Percentiles rank a stretch among this genome's conserved stretches.
phyloP scores from a whole-genome alignment of 352 stramenopile genomes.

The Phytophthora uliginosa region DNA sequence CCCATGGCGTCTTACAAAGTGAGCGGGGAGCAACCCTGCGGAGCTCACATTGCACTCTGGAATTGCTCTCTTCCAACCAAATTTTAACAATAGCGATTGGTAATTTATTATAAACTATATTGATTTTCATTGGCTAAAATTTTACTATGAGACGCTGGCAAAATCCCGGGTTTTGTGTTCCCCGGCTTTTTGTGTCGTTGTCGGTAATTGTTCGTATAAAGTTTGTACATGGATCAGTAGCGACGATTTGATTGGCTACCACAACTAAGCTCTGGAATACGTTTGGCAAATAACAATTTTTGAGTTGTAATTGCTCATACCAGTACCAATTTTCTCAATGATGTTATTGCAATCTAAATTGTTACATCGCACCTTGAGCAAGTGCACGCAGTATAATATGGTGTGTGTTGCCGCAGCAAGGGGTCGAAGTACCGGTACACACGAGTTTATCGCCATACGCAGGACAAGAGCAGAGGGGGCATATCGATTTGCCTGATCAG shows the following conservation, averaged over 20 bases:
- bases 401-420: too few species aligned
- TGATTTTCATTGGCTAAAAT: not conserved
- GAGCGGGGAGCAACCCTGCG: not conserved
- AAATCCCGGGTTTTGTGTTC: constrained; percentile 1
- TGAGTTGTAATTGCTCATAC: too few species aligned
- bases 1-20: not conserved
- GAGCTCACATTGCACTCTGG: not conserved
- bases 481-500: constrained; percentile 20
- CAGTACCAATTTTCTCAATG: too few species aligned
- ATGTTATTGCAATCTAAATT: too few species aligned
- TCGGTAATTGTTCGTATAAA: too few species aligned
- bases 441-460: constrained; percentile 5
- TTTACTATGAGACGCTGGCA: not conserved
- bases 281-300: too few species aligned
- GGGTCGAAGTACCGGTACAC: too few species aligned
- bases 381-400: too few species aligned
- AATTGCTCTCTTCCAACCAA: constrained; percentile 1
- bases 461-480: not conserved
- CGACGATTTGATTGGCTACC: too few species aligned
- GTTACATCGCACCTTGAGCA: too few species aligned
- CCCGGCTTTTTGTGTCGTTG: constrained; percentile 9
- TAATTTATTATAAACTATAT: not conserved
- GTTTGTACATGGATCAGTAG: too few species aligned
- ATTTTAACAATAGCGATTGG: constrained; percentile 4
- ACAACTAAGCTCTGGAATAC: too few species aligned